Evolutionary conservation across 2,329 filamentous ascomycete species (phyloP).

Genomic region (Paraphaeosphaeria sporulosa): DNA sequence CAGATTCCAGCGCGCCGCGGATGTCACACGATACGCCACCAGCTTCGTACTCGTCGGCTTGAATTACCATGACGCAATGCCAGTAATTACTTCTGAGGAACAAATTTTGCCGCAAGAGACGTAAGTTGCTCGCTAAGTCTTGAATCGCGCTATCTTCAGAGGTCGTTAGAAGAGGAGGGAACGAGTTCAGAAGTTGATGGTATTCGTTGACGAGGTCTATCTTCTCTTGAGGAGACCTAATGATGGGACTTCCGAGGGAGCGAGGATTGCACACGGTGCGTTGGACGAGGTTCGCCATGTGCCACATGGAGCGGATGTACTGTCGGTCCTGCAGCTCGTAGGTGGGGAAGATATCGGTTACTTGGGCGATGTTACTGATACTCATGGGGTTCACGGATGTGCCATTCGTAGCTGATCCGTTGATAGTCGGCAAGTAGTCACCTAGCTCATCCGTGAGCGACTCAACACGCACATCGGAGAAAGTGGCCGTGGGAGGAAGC

Average conservation of each 20-base stretch:
- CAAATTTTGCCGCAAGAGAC: slow-evolving; percentile 75
- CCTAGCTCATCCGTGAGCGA: slow-evolving; percentile 73
- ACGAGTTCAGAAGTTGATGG: slow-evolving; percentile 73
- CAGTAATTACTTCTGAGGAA: slow-evolving; percentile 85
- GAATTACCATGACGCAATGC: slow-evolving; percentile 81
- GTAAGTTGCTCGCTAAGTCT: slow-evolving; percentile 67
- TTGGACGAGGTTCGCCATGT: slow-evolving; percentile 78
- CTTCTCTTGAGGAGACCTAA: slow-evolving; percentile 72
- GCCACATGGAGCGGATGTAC: slow-evolving; percentile 81
- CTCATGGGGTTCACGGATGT: slow-evolving; percentile 58
- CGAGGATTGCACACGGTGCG: slow-evolving; percentile 78
- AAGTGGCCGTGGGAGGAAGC: slow-evolving; percentile 78
- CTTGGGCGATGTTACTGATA: slow-evolving; percentile 57
- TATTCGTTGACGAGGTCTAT: slow-evolving; percentile 74
- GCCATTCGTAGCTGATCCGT: slow-evolving; percentile 60
- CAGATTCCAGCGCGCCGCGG: slow-evolving; percentile 74
- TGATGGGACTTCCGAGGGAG: slow-evolving; percentile 76
- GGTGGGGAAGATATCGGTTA: slow-evolving; percentile 47
- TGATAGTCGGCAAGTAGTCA: slow-evolving; percentile 64
- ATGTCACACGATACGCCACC: slow-evolving; percentile 64
- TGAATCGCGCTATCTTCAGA: slow-evolving; percentile 70
- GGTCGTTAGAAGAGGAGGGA: slow-evolving; percentile 73
- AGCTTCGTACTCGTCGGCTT: slow-evolving; percentile 72
- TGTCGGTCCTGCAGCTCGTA: slow-evolving; percentile 49
- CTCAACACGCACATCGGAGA: slow-evolving; percentile 80